Conservation (phyloP, 2,329 filamentous ascomycete species). For the Phyllosticta paracitricarpa region DNA sequence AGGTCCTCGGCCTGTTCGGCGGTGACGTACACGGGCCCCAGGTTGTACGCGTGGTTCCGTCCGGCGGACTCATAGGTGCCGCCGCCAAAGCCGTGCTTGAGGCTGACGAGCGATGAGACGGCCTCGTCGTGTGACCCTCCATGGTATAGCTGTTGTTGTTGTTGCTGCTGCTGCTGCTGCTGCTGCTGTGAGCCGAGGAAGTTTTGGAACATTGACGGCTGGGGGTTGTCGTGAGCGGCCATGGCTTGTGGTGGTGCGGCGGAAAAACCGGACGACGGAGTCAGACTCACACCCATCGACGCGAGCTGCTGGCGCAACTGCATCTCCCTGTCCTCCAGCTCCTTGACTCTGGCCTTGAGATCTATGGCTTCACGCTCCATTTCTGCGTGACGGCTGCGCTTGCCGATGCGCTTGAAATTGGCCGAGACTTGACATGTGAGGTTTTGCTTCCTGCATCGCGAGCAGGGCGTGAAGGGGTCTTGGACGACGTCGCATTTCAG, state of each 20-base stretch:
- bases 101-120: constrained; percentile 9
- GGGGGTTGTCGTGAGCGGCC: constrained; percentile 40
- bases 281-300: constrained; percentile 1
- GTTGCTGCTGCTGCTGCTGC: constrained; percentile 6
- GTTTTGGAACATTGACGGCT: constrained; percentile 6
- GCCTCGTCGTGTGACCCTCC: constrained; percentile 12
- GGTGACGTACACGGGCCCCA: constrained; percentile 8
- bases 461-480: constrained; percentile 68
- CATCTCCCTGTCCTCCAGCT: constrained; percentile 49
- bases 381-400: constrained; percentile 73
- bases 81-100: constrained; percentile 10
- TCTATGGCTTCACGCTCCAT: constrained; percentile 74
- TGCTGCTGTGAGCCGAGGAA: constrained; percentile 6
- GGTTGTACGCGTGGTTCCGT: constrained; percentile 7
- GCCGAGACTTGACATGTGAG: constrained; percentile 79
- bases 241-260: constrained; percentile 41
- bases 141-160: constrained; percentile 15
- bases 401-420: constrained; percentile 77
- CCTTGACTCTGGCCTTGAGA: constrained; percentile 26
- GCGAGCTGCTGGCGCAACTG: constrained; percentile 46
- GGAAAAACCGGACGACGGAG: constrained; percentile 4
- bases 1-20: constrained; percentile 41
- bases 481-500: constrained; percentile 76
- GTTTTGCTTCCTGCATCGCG: constrained; percentile 67
- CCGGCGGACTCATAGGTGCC: not conserved